Percentiles rank a stretch among this genome's conserved stretches.
Evolutionary conservation across 1,139 yeast genomes (phyloP).

Genomic region (Kazachstania sp.): DNA sequence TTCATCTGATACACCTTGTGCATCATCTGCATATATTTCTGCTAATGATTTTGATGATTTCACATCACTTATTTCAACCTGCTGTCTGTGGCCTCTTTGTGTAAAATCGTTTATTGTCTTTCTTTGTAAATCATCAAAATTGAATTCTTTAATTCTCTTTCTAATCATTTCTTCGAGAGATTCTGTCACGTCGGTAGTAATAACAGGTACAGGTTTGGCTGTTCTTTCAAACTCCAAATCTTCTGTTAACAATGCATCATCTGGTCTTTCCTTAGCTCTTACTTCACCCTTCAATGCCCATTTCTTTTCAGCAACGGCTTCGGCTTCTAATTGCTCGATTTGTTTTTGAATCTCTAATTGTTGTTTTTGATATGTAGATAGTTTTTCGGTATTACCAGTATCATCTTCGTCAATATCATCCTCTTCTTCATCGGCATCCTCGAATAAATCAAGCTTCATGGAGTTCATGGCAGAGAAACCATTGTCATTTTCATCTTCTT

Average conservation of each 20-base stretch:
- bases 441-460: slow-evolving; percentile 57
- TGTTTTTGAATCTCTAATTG: slow-evolving; percentile 70
- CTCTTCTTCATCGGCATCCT: slow-evolving; percentile 22
- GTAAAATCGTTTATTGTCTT: slow-evolving; percentile 57
- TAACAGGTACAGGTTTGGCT: slow-evolving; percentile 82
- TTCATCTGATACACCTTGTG: slow-evolving; percentile 39
- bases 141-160: slow-evolving; percentile 62
- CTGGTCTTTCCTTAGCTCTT: slow-evolving; percentile 69
- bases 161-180: slow-evolving; percentile 80
- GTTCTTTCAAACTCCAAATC: slow-evolving; percentile 66
- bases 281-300: slow-evolving; percentile 97
- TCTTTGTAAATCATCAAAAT: slow-evolving; percentile 79
- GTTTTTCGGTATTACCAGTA: slow-evolving; percentile 34
- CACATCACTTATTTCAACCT: slow-evolving; percentile 72
- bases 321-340: slow-evolving; percentile 71
- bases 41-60: slow-evolving; percentile 86
- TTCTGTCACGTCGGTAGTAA: slow-evolving; percentile 81
- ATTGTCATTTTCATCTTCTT: slow-evolving; percentile 36
- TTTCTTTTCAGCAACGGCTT: slow-evolving; percentile 79
- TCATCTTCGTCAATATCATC: slow-evolving; percentile 25
- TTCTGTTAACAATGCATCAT: slow-evolving; percentile 67
- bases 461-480: slow-evolving; percentile 42
- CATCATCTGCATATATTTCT: slow-evolving; percentile 84
- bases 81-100: slow-evolving; percentile 28
- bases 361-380: slow-evolving; percentile 79